Evolutionary conservation across 176 grass and related monocot species (phyloP), one percentile per base, ranked within the genome.

Genomic region (Zea luxurians): DNA sequence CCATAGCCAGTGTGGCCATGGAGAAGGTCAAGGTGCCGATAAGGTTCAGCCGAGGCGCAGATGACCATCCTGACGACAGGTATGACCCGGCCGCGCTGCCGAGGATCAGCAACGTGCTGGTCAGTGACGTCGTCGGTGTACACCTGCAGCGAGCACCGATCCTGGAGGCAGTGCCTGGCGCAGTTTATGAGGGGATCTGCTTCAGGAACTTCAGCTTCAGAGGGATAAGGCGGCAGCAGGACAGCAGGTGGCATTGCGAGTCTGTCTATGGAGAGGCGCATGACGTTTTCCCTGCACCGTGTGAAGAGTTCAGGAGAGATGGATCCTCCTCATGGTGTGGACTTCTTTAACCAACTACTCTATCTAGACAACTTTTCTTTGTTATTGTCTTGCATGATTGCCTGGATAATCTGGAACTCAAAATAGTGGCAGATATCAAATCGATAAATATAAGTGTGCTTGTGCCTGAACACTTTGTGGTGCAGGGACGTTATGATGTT

Each of bases 21-120:
- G 83, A 90, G 78, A 89, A 83, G 45, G 85, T 97, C 7, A 97
- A 97, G 70, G 85, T 97, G 3, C 95, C 95, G 0, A 87, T 94
- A 70, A 92, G 87, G 46, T 94, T 97, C 64, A 94, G 95, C 71
- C 74, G 87, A 2, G 91, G 91, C 3, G 74, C 95, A 13, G 75
- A 91, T 35, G 91, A 90, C 50, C 89, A 93, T 64, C 77, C 90
- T 0, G 86, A 93, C 37, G 80, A 87, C 8, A 79, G 27, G 16
- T 97, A 88, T 4, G 74, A 92, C 74, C 64, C 83, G 17, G 80
- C 76, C 1, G 88, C 83, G 0, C 64, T 97, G 37, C 93, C 93
- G 13, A 79, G 9, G 13, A 78, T 96, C 37, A 92, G 84, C 13
- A 80, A 86, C 34, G 71, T 96, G 10, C 83, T 61, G 35, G 74